Base-by-base conservation (phyloP, 164 flowering plant species). In the Platanus orientalis region DNA sequence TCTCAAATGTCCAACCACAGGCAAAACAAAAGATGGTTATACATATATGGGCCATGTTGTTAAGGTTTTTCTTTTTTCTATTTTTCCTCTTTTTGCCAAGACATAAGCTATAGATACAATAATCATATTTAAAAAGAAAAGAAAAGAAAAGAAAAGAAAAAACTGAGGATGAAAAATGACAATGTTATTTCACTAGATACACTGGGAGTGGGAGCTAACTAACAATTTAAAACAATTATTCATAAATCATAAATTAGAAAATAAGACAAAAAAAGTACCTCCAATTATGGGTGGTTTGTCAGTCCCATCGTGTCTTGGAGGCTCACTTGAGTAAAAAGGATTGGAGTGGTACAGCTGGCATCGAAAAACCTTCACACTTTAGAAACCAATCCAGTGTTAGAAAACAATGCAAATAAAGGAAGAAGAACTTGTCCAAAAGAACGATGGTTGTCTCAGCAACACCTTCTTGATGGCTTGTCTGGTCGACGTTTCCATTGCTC, bases 311-410 rank as follows among this genome's bases (percentile, higher is more conserved):
- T 67, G 45, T 57, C 47, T 80, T 12, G 96, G 93, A 23, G 89
- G 67, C 45, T 88, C 84, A 63, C 82, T 73, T 40, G 90, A 84
- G 78, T 92, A 95, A 72, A 79, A 90, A 19, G 83, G 71, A 80
- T 95, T 92, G 14, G 48, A n/a, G 16, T 77, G 83, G 1, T 88
- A 79, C 62, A 92, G 58, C 70, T 92, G 99, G 67, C 92, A 79
- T 7, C 97, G 90, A 49, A 88, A 90, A 54, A 90, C 90, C 90
- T 95, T 92, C 80, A 92, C 94, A 79, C 96, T 95, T 60, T 6
- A 66, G 26, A 74, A 69, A 60, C 45, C 54, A 76, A 51, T 26
- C 36, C 65, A 65, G 23, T 12, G 66, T 72, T 56, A 75, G 66
- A 66, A 68, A 11, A 47, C 7, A 26, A 26, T 24, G 12, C 13